These are phyloP conservation scores for Pittosporum tobira DNA, from an alignment of 129 eudicot species.

Conservation along the genomic window DNA sequence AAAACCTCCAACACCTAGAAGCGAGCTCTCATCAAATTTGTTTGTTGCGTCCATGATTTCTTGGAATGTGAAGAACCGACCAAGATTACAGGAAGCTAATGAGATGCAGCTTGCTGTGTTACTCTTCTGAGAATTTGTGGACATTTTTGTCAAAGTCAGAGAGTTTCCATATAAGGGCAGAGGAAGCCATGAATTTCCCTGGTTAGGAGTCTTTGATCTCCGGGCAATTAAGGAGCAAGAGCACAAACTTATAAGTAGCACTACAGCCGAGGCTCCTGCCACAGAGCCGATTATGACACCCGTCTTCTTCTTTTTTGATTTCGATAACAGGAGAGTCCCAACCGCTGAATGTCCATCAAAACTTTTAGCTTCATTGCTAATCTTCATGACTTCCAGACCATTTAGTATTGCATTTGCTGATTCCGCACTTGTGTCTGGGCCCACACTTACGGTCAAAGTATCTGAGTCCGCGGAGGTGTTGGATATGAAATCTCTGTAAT, in stretches of 20 bases:
- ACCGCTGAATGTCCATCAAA: constrained; percentile 56
- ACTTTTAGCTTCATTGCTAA: constrained; percentile 83
- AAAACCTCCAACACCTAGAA: constrained; percentile 96
- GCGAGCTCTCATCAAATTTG: constrained; percentile 69
- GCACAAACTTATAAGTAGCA: constrained; percentile 40
- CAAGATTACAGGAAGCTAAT: constrained; percentile 60
- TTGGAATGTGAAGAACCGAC: constrained; percentile 71
- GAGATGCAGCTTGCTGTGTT: constrained; percentile 90
- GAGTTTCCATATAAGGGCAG: constrained; percentile 80
- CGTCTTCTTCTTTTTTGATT: constrained; percentile 29
- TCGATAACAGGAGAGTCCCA: constrained; percentile 30
- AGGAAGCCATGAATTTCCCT: constrained; percentile 78
- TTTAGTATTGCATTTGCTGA: constrained; percentile 52
- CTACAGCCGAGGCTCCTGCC: constrained; percentile 41
- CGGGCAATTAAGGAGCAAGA: constrained; percentile 48
- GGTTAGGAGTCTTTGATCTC: constrained; percentile 41
- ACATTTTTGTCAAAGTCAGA: constrained; percentile 58
- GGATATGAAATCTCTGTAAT: constrained; percentile 66
- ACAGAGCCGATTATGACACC: constrained; percentile 43
- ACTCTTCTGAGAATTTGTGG: constrained; percentile 58
- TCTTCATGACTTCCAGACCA: constrained; percentile 85
- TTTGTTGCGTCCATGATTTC: constrained; percentile 90
- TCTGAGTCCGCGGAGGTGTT: constrained; percentile 40
- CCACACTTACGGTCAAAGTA: constrained; percentile 71
- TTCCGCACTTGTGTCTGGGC: constrained; percentile 58